A percentile compares a stretch with the other conserved stretches of the same genome.
These are phyloP conservation scores for Zea luxurians DNA, from an alignment of 176 grass and related monocot species.

Conservation along the genomic window DNA sequence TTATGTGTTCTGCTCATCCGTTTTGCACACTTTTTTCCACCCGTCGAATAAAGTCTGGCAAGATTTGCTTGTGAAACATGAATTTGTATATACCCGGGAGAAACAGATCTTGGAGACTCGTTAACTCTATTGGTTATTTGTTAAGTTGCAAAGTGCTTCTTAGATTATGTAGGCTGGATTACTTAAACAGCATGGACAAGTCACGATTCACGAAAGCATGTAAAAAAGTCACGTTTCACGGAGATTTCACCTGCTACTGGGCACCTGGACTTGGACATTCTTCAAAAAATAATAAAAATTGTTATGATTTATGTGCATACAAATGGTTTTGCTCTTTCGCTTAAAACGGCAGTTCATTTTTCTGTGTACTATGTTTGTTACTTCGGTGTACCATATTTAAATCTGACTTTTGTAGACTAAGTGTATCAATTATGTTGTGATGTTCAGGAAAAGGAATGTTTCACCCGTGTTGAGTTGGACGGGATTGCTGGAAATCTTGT, in stretches of 20 bases:
- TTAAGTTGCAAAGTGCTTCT: conserved; percentile 13
- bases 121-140: background rate
- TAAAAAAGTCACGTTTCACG: background rate
- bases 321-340: background rate
- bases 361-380: background rate
- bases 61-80: conserved; percentile 20
- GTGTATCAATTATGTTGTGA: conserved; percentile 33
- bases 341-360: background rate
- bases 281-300: background rate
- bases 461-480: conserved; percentile 67
- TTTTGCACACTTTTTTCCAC: conserved; percentile 20
- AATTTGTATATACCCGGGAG: background rate
- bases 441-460: conserved; percentile 70
- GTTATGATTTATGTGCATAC: background rate
- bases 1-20: conserved; percentile 14
- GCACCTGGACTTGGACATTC: background rate
- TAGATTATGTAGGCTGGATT: background rate
- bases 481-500: conserved; percentile 61
- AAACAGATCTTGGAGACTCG: background rate
- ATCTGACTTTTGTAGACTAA: conserved; percentile 7
- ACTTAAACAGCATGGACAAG: background rate
- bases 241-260: background rate
- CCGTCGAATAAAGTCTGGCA: background rate
- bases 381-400: background rate
- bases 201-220: background rate